Base-by-base conservation (phyloP, 441 rosid species). In the Jatropha podagrica region DNA sequence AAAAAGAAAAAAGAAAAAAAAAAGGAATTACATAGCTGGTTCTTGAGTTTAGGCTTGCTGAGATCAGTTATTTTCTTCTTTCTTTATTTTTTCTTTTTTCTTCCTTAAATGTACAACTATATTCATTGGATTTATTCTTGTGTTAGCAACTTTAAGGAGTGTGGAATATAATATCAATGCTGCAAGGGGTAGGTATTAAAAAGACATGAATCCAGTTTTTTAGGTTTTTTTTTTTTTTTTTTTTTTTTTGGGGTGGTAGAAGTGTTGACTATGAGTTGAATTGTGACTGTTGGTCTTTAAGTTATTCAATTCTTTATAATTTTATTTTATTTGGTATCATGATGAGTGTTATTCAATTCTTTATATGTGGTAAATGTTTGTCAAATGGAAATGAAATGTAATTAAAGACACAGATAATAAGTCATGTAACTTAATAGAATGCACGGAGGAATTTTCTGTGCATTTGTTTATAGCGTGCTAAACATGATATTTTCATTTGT, bases 41-140 rank as follows among this genome's bases (percentile, higher is more conserved):
- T 78, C 69, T 78, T 75, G 65, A 81, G 74, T 74, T 73, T 81
- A 83, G 87, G 86, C 64, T 79, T 83, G 84, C 61, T 73, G 82
- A 88, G 86, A 79, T 86, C 79, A 81, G 80, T 78, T 83, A 4
- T 27, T 61, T 61, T 20, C 38, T 20, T 11, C 38, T 9, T n/a
- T 44, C 68, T 9, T 32, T 48, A 7, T 46, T 37, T 7, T 2
- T 17, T 8, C 2, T 7, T 27, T n/a, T 23, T 20, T 56, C 20
- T n/a, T 56, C 8, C 37, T 14, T 32, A 27, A 37, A 48, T 56
- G 74, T 73, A 72, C 78, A 85, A 70, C 82, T 84, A 76, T 77
- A 87, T 87, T 88, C 90, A 86, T 88, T 87, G 88, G 90, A 82
- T 87, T 86, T 83, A 86, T 90, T 88, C 88, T 74, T 88, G 86